These are phyloP conservation scores for Patellifolia procumbens DNA, from an alignment of 179 eudicot species.

Conservation along the genomic window DNA sequence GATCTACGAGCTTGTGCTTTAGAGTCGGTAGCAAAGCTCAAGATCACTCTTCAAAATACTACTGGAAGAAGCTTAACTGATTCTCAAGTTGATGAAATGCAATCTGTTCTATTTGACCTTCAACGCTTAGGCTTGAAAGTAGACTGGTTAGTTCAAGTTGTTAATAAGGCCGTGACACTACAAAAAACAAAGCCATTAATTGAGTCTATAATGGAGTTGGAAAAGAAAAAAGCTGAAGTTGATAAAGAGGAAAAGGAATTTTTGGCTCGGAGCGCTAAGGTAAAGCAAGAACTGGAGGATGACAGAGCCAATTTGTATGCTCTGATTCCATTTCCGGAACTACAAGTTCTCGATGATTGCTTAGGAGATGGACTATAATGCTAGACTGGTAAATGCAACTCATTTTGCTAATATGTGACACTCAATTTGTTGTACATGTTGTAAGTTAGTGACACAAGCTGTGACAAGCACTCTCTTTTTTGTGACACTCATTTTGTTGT, in stretches of 20 bases:
- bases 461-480: too few species aligned
- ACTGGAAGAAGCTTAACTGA: neutral
- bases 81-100: constrained; percentile 3
- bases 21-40: constrained; percentile 10
- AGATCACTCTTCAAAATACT: constrained; percentile 3
- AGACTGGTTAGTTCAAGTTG: constrained; percentile 21
- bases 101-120: constrained; percentile 4
- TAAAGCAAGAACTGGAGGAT: neutral
- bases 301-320: neutral
- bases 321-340: neutral
- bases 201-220: constrained; percentile 9
- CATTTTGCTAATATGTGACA: neutral
- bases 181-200: constrained; percentile 5
- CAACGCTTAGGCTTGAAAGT: constrained; percentile 10
- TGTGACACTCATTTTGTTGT: too few species aligned
- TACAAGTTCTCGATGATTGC: neutral
- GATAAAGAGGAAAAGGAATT: constrained; percentile 11
- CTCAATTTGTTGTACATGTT: too few species aligned
- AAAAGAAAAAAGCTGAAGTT: constrained; percentile 10
- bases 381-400: neutral
- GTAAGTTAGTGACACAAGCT: too few species aligned
- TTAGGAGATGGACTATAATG: neutral
- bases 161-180: constrained; percentile 7
- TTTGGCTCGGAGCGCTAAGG: constrained; percentile 9
- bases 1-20: neutral